These are phyloP conservation scores for Aspergillus arachidicola DNA, from an alignment of 2,329 filamentous ascomycete genomes.

Conservation along the genomic window DNA sequence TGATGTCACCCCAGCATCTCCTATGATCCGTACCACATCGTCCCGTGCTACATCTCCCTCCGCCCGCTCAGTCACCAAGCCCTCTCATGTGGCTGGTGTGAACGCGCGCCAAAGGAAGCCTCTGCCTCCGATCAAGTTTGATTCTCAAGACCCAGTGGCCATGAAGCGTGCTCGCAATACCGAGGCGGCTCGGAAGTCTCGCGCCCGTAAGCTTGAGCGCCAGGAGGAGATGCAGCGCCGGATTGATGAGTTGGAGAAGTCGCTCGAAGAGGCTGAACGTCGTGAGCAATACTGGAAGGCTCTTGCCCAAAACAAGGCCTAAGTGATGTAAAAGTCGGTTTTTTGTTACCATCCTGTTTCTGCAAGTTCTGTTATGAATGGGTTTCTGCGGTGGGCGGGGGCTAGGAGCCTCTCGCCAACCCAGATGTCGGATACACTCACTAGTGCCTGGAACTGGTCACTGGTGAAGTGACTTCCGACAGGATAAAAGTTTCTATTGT, in stretches of 20 bases:
- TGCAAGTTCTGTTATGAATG: conserved; percentile 20
- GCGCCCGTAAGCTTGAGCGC: conserved; percentile 79
- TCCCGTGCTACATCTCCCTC: conserved; percentile 44
- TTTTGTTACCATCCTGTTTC: conserved; percentile 23
- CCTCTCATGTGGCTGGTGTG: conserved; percentile 72
- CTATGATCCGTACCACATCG: conserved; percentile 38
- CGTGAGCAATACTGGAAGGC: conserved; percentile 44
- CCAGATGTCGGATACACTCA: conserved; percentile 29
- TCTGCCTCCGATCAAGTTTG: conserved; percentile 75
- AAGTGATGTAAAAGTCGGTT: conserved; percentile 21
- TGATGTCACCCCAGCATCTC: conserved; percentile 21
- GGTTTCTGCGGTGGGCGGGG: conserved; percentile 38
- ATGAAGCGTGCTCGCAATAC: conserved; percentile 95
- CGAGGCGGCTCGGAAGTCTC: conserved; percentile 88
- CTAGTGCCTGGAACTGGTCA: conserved; percentile 16
- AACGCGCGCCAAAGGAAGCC: conserved; percentile 76
- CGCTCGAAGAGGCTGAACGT: conserved; percentile 35
- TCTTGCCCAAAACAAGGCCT: conserved; percentile 29
- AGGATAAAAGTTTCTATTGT: conserved; percentile 34
- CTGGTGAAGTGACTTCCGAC: conserved; percentile 24
- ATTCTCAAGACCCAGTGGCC: conserved; percentile 73
- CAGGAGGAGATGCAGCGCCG: conserved; percentile 73
- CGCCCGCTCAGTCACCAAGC: conserved; percentile 57
- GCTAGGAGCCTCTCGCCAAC: conserved; percentile 34
- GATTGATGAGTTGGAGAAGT: conserved; percentile 68